Evolutionary conservation across 768 basidiomycete genomes (phyloP), one percentile per base, ranked within the genome.

Genomic region (Kwoniella dendrophila): DNA sequence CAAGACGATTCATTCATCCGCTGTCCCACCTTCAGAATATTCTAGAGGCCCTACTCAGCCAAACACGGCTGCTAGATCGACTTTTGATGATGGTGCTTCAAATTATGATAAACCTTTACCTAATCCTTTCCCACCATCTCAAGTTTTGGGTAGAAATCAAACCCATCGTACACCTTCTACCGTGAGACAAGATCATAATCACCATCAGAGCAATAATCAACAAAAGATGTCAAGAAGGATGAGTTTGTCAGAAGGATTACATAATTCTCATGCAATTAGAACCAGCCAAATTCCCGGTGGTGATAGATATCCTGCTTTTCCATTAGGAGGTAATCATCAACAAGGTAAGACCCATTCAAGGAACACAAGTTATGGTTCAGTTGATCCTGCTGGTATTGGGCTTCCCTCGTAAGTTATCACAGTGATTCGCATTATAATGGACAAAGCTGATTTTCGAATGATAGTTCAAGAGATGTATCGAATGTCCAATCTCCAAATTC

Each of bases 71-170:
- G 53, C 33, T 24, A 33, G 43, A 27, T 61, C 64, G 12, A 51
- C n/a, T 4, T 59, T 48, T 38, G 62, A 65, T 44, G 58, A 63
- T 41, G 24, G 47, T 18, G 53, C 38, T 3, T 55, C 56, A 32
- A 45, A 60, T 22, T 14, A 57, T 1, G 73, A 77, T 22, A 79
- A 77, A 44, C 78, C 78, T 36, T 59, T 79, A 10, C 78, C 78
- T 2, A 58, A 68, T 26, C 68, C 73, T 18, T 51, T 57, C 14
- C 41, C 51, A 7, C 43, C 50, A 27, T 36, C 50, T 11, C 29
- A 44, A n/a, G 59, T 53, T 4, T 38, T 47, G 22, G 49, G 55
- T 38, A 32, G 60, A 49, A 38, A 62, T 27, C 66, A 61, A 43
- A 63, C 55, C 45, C 49, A 27, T 34, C 48, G 41, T 36, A 47